These are phyloP conservation scores for Diaporthe sp. DNA, from an alignment of 2,329 filamentous ascomycete genomes.

Conservation along the genomic window DNA sequence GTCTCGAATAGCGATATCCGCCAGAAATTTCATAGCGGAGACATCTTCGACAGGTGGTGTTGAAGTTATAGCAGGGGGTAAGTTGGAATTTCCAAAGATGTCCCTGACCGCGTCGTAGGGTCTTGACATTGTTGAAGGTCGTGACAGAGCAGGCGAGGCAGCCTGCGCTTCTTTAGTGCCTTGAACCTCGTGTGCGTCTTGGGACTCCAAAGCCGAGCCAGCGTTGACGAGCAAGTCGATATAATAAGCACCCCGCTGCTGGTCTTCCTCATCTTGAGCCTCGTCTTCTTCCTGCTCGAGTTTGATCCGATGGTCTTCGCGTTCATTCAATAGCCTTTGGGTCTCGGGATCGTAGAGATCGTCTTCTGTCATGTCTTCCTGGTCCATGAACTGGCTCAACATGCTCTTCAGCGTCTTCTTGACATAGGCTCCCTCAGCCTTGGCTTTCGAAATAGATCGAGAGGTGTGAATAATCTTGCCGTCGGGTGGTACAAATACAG, in stretches of 20 bases:
- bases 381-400: conserved; percentile 43
- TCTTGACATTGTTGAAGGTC: conserved; percentile 47
- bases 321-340: conserved; percentile 40
- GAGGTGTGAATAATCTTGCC: conserved; percentile 64
- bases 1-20: conserved; percentile 26
- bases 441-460: conserved; percentile 43
- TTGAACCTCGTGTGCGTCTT: conserved; percentile 37
- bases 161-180: conserved; percentile 15
- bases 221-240: conserved; percentile 43
- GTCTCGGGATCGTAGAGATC: conserved; percentile 42
- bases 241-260: conserved; percentile 32
- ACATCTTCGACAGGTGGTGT: conserved; percentile 35
- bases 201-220: conserved; percentile 32
- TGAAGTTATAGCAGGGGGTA: conserved; percentile 42
- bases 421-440: conserved; percentile 38
- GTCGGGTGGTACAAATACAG: conserved; percentile 62
- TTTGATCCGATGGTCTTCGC: conserved; percentile 40
- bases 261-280: conserved; percentile 38
- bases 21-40: conserved; percentile 28
- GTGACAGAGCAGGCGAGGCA: conserved; percentile 30
- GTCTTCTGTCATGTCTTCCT: conserved; percentile 43
- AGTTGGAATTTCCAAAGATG: conserved; percentile 53
- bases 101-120: conserved; percentile 61
- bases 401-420: conserved; percentile 41
- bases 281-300: conserved; percentile 43